Percentiles rank a stretch among this genome's conserved stretches.
phyloP scores from a whole-genome alignment of 352 stramenopile species.

The Phytopythium oedochilum region DNA sequence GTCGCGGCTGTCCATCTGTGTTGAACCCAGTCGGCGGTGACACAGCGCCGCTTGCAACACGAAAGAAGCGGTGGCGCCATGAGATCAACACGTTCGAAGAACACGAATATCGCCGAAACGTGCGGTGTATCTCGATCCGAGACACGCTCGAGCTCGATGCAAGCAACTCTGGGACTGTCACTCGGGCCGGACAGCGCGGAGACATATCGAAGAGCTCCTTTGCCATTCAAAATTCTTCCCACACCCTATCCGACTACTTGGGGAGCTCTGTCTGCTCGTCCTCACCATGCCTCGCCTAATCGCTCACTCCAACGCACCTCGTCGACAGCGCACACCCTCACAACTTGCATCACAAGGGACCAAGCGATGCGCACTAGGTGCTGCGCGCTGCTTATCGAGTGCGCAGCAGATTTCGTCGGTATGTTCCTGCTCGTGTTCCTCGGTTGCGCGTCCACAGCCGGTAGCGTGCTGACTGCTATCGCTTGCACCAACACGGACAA shows the following conservation, averaged over 20 bases:
- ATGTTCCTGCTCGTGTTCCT: slow-evolving; percentile 37
- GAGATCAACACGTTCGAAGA: neutral
- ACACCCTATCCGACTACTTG: no score
- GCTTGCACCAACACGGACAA: neutral
- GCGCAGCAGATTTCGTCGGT: slow-evolving; percentile 32
- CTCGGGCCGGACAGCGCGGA: neutral
- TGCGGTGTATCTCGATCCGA: neutral
- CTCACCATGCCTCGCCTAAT: no score
- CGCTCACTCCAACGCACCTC: neutral
- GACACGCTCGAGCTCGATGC: neutral
- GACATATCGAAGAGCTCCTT: neutral
- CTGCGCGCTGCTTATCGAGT: slow-evolving; percentile 21
- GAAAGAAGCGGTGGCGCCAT: slow-evolving; percentile 1
- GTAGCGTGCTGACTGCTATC: neutral
- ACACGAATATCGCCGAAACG: neutral
- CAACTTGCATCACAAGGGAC: no score
- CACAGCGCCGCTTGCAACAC: neutral
- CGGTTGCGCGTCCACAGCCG: slow-evolving; percentile 17
- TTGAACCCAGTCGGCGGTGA: neutral
- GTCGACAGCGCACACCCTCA: neutral
- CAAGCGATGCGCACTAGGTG: slow-evolving; percentile 1
- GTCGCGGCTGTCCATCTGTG: slow-evolving; percentile 1
- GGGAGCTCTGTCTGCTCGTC: no score
- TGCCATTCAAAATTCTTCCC: neutral
- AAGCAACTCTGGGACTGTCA: neutral